Evolutionary conservation across 2,329 filamentous ascomycete species (phyloP).

Genomic region (Chalaropsis ovoidea): DNA sequence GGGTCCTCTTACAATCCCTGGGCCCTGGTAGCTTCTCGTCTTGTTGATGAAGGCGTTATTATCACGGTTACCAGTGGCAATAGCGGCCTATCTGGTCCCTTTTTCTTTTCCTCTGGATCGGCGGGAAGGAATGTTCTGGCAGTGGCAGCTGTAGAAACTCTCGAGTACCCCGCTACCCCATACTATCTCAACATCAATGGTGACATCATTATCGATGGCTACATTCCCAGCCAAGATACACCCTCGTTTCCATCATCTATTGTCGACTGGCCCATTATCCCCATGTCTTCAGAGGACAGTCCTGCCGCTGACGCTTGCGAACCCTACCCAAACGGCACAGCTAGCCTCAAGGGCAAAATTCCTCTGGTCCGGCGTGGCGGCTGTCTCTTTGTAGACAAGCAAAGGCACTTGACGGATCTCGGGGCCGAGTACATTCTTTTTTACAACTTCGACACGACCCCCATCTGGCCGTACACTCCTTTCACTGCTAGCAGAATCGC

Average conservation of each 20-base stretch:
- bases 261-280: constrained; percentile 11
- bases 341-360: constrained; percentile 26
- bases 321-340: constrained; percentile 28
- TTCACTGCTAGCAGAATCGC: constrained; percentile 22
- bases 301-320: constrained; percentile 29
- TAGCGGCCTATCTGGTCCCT: constrained; percentile 39
- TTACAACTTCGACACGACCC: constrained; percentile 25
- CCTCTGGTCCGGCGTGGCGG: constrained; percentile 32
- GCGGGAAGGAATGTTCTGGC: constrained; percentile 36
- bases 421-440: constrained; percentile 29
- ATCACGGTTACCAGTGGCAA: constrained; percentile 45
- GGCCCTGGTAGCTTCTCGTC: constrained; percentile 35
- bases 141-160: constrained; percentile 33
- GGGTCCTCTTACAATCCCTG: constrained; percentile 37
- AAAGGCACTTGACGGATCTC: constrained; percentile 28
- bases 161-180: not conserved
- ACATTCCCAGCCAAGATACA: not conserved
- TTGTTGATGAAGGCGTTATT: constrained; percentile 39
- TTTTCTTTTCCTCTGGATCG: constrained; percentile 36
- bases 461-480: constrained; percentile 23
- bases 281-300: constrained; percentile 27
- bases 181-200: constrained; percentile 4
- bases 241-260: not conserved
- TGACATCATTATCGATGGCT: not conserved
- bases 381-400: constrained; percentile 30